phyloP scores from a whole-genome alignment of 2,329 filamentous ascomycete genomes.

The Pseudogymnoascus sp. region DNA sequence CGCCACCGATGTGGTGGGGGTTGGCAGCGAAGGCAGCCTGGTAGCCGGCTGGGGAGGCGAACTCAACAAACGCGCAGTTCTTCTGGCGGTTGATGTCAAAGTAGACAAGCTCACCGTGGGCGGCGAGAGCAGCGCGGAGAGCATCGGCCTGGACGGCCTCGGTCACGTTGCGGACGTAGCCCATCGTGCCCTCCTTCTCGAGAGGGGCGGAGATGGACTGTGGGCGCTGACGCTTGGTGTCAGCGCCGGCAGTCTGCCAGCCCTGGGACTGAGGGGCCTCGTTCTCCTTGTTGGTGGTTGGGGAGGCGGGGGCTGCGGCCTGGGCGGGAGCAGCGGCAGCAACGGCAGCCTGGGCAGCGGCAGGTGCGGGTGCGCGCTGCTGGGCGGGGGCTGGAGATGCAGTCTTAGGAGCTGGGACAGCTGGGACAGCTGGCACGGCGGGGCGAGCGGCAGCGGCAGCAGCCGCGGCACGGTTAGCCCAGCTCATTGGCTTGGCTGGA shows the following conservation, averaged over 20 bases:
- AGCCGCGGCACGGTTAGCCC: constrained; percentile 62
- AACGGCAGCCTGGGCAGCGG: constrained; percentile 30
- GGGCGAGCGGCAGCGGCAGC: constrained; percentile 44
- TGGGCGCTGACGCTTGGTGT: constrained; percentile 72
- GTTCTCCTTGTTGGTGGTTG: constrained; percentile 28
- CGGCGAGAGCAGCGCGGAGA: constrained; percentile 60
- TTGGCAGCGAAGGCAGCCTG: constrained; percentile 75
- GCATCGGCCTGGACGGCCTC: constrained; percentile 74
- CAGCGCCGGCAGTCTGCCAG: constrained; percentile 78
- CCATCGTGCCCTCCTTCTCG: constrained; percentile 70
- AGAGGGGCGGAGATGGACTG: constrained; percentile 53
- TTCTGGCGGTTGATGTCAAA: constrained; percentile 77
- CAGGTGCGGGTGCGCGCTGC: constrained; percentile 42
- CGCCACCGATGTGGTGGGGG: constrained; percentile 74
- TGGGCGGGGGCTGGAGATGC: constrained; percentile 43
- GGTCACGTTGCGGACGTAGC: constrained; percentile 92
- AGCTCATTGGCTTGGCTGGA: constrained; percentile 57
- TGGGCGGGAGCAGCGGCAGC: constrained; percentile 32
- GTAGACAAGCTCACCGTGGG: constrained; percentile 62
- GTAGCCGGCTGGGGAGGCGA: constrained; percentile 71
- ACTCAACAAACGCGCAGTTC: constrained; percentile 98
- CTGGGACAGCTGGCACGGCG: constrained; percentile 39
- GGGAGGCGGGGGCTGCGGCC: constrained; percentile 43
- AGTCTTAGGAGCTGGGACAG: constrained; percentile 42
- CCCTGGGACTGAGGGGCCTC: constrained; percentile 26